Percentiles rank a stretch among this genome's conserved stretches.
Conservation (phyloP, 1,139 yeast genomes). For the Blastobotrys serpentis region DNA sequence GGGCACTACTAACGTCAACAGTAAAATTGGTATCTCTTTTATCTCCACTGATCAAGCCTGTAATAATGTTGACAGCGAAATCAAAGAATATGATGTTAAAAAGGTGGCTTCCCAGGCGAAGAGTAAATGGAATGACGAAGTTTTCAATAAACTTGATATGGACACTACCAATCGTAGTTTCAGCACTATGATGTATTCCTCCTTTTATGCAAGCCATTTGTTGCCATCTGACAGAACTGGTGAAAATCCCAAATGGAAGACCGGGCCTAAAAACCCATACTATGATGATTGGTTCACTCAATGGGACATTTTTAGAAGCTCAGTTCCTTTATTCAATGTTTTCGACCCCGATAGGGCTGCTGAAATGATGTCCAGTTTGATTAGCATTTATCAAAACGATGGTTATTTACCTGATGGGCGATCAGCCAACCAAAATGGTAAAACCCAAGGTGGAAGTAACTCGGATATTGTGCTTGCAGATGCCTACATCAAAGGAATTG, state of each 20-base stretch:
- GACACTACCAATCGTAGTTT: conserved; percentile 14
- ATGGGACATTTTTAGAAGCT: conserved; percentile 44
- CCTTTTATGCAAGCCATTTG: conserved; percentile 41
- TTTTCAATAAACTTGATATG: conserved; percentile 14
- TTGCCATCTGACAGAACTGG: conserved; percentile 43
- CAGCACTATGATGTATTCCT: conserved; percentile 37
- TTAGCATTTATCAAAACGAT: conserved; percentile 38
- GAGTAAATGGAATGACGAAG: conserved; percentile 32
- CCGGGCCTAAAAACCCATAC: conserved; percentile 34
- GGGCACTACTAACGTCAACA: conserved; percentile 18
- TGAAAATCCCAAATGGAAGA: conserved; percentile 36
- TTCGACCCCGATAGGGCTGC: conserved; percentile 36
- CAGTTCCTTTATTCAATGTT: conserved; percentile 39
- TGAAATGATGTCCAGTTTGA: conserved; percentile 38
- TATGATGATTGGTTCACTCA: conserved; percentile 44
- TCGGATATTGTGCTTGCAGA: conserved; percentile 45
- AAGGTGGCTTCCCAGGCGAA: conserved; percentile 26
- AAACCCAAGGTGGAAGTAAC: conserved; percentile 45
- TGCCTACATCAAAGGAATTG: conserved; percentile 39
- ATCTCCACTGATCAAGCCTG: conserved; percentile 39
- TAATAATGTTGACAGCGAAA: conserved; percentile 30
- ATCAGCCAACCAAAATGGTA: conserved; percentile 43
- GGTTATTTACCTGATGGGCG: conserved; percentile 45
- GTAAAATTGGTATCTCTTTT: conserved; percentile 42
- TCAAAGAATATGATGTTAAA: conserved; percentile 30